Evolutionary conservation across 495 filamentous ascomycete genomes (phyloP), one percentile per base, ranked within the genome.

Genomic region (Cenococcum geophilum): DNA sequence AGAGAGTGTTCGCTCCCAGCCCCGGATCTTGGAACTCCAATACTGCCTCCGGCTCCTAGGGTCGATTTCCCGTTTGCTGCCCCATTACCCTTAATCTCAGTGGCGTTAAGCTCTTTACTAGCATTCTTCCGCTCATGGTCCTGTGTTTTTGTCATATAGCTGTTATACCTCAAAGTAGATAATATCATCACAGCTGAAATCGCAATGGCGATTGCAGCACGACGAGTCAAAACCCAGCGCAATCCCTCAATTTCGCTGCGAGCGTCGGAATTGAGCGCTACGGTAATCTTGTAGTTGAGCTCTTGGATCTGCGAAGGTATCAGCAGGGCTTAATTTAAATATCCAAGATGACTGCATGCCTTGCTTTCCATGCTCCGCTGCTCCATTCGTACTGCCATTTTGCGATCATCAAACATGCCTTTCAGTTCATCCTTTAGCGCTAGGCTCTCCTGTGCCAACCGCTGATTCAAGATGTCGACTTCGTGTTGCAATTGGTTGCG

Each of bases 361-460:
- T 77, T 78, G 66, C 81, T 87, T 67, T 97, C 91, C 72, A 89
- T 87, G 18, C 75, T 79, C 68, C 91, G 82, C 75, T 95, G 89
- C 70, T 96, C 87, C 71, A 88, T 86, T 47, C 89, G 80, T 18
- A 91, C 91, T 5, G 81, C 81, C 91, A 99, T 96, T 74, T 91
- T 91, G 22, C 95, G 83, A 68, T 99, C 93, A 68, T 97, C 91
- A 73, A 97, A 96, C 85, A 96, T 87, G 55, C 89, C 91, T 70
- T 90, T 92, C 43, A 97, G 82, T 40, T 92, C 90, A 70, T 99
- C 92, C 72, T 89, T 92, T 58, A 97, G 76, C 12, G 78, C 83
- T 59, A 83, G 74, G 22, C 89, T 78, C 64, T 97, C 91, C 69
- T 95, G 90, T 47, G 83, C 85, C 60, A 96, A 77, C 37, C 83